phyloP scores from a whole-genome alignment of 2,329 filamentous ascomycete genomes.

The Apiospora aurea region DNA sequence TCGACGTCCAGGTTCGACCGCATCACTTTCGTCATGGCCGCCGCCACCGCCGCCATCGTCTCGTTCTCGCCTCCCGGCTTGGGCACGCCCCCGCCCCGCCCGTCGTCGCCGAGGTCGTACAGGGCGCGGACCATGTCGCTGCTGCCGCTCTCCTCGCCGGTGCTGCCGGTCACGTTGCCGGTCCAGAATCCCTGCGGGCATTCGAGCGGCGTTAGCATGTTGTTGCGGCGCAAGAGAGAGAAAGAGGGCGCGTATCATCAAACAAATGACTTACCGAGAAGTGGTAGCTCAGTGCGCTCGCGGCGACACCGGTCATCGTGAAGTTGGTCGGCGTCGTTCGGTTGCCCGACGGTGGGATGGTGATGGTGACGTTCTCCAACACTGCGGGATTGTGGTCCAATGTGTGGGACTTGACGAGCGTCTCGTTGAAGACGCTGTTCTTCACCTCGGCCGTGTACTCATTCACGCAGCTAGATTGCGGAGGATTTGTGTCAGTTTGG shows the following conservation, averaged over 20 bases:
- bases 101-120: conserved; percentile 28
- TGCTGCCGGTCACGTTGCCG: conserved; percentile 27
- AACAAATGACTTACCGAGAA: conserved; percentile 24
- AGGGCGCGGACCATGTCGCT: conserved; percentile 27
- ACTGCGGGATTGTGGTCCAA: not conserved
- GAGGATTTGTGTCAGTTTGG: too few species aligned
- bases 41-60: conserved; percentile 28
- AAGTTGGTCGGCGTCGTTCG: conserved; percentile 5
- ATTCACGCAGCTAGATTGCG: conserved; percentile 26
- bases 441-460: conserved; percentile 27
- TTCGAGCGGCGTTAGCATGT: not conserved
- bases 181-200: conserved; percentile 21
- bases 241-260: too few species aligned
- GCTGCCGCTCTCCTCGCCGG: not conserved
- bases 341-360: conserved; percentile 24
- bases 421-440: conserved; percentile 28
- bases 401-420: conserved; percentile 22
- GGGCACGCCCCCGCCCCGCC: conserved; percentile 23
- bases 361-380: conserved; percentile 27
- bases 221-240: too few species aligned
- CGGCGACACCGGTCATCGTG: not conserved
- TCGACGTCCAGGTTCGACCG: conserved; percentile 14
- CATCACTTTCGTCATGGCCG: conserved; percentile 27
- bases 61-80: conserved; percentile 27
- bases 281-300: not conserved